Percentiles rank a stretch among this genome's conserved stretches.
These are phyloP conservation scores for Mycena vitilis DNA, from an alignment of 768 basidiomycete species.

Conservation along the genomic window DNA sequence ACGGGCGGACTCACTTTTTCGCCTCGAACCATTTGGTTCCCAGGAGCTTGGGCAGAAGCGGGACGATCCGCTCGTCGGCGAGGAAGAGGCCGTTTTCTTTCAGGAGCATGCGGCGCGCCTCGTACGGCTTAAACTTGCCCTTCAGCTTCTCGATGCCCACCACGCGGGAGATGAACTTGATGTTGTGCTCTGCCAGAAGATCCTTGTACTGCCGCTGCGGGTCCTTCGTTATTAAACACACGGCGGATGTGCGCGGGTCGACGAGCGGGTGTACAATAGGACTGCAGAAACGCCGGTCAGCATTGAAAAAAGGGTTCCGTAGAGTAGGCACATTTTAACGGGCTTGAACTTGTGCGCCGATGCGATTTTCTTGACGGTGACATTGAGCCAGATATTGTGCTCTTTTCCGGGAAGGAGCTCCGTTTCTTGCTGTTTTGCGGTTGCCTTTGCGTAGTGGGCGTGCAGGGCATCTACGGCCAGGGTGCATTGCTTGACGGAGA, in stretches of 20 bases:
- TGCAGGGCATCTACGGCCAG: slow-evolving; percentile 85
- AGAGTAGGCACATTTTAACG: slow-evolving; percentile 72
- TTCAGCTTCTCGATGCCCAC: slow-evolving; percentile 93
- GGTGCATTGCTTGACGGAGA: slow-evolving; percentile 78
- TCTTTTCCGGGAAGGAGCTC: slow-evolving; percentile 85
- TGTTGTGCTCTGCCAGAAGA: slow-evolving; percentile 77
- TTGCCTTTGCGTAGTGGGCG: slow-evolving; percentile 72
- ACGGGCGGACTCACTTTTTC: slow-evolving; percentile 79
- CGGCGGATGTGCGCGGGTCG: slow-evolving; percentile 81
- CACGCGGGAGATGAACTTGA: slow-evolving; percentile 93
- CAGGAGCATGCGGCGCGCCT: slow-evolving; percentile 83
- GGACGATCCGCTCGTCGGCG: slow-evolving; percentile 90
- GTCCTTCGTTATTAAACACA: slow-evolving; percentile 96
- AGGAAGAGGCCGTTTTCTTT: slow-evolving; percentile 94
- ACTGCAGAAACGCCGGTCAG: slow-evolving; percentile 48
- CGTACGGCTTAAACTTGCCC: slow-evolving; percentile 91
- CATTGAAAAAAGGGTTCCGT: neutral
- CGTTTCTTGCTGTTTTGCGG: slow-evolving; percentile 72
- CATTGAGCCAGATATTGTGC: slow-evolving; percentile 89
- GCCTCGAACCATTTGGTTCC: slow-evolving; percentile 94
- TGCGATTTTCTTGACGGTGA: slow-evolving; percentile 87
- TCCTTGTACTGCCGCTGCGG: slow-evolving; percentile 98
- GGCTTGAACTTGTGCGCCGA: slow-evolving; percentile 84
- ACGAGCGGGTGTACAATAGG: slow-evolving; percentile 84
- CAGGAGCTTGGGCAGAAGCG: slow-evolving; percentile 86